A percentile compares a stretch with the other conserved stretches of the same genome.
Conservation (phyloP, 164 flowering plant species). For the Tetracentron sinense region DNA sequence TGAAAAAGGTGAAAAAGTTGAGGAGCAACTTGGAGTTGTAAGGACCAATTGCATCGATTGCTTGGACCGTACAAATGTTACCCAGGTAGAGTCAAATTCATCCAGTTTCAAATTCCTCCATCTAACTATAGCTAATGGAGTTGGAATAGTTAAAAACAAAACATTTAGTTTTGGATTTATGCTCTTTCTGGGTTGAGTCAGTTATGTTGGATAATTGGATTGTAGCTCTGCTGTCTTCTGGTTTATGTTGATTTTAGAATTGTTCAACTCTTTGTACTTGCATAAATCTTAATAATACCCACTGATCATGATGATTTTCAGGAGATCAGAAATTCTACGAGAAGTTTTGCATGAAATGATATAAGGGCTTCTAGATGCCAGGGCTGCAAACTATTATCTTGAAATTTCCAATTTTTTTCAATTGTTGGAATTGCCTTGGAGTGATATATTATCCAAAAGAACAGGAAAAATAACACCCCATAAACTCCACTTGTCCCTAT, state of each 20-base stretch:
- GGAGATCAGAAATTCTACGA: neutral
- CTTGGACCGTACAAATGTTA: constrained; percentile 96
- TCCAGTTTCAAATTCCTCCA: neutral
- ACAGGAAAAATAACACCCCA: no score
- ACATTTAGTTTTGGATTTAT: neutral
- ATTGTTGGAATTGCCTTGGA: no score
- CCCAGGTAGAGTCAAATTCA: constrained; percentile 53
- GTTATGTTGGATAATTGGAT: no score
- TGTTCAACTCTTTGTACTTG: neutral
- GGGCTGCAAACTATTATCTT: no score
- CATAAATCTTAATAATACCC: no score
- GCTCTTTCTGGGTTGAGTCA: neutral
- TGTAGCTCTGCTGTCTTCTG: neutral
- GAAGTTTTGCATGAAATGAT: neutral
- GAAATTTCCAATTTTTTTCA: no score
- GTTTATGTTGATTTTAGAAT: no score
- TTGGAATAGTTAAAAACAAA: neutral
- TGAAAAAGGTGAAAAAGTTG: constrained; percentile 74
- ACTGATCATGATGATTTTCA: no score
- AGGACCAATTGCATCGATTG: constrained; percentile 96
- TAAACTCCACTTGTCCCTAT: no score
- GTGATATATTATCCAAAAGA: neutral
- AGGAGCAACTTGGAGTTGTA: constrained; percentile 82
- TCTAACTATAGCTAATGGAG: no score
- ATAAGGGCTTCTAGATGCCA: neutral